Evolutionary conservation across 495 filamentous ascomycete genomes (phyloP).

Genomic region (Aspergillus sparsus): DNA sequence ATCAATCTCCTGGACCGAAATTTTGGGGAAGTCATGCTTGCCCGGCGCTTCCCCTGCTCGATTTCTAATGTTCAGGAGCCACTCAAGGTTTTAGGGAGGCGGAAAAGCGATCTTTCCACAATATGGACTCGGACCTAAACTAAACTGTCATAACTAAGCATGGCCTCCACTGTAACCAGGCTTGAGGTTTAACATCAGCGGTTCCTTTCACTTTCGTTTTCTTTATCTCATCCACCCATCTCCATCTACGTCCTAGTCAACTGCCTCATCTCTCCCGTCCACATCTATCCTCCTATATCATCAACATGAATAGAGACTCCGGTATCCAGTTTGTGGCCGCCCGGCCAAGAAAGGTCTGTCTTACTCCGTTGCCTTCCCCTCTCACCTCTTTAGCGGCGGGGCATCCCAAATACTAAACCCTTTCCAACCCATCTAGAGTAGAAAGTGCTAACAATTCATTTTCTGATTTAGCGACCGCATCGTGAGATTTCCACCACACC

Average conservation of each 20-base stretch:
- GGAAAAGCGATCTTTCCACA: conserved; percentile 1
- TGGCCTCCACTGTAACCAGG: conserved; percentile 17
- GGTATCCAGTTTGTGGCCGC: conserved; percentile 43
- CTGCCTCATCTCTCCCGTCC: not conserved
- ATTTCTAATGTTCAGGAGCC: not conserved
- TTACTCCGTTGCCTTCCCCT: conserved; percentile 6
- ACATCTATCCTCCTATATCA: not conserved
- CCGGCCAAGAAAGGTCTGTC: conserved; percentile 45
- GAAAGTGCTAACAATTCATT: conserved; percentile 7
- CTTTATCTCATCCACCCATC: conserved; percentile 3
- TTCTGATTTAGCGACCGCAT: not conserved
- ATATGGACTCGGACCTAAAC: conserved; percentile 11
- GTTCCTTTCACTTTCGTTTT: conserved; percentile 8
- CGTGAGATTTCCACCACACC: not conserved
- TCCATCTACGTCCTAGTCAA: not conserved
- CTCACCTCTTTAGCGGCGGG: conserved; percentile 23
- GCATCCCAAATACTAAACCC: conserved; percentile 20
- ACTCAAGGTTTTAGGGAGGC: conserved; percentile 5
- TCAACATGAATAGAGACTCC: conserved; percentile 40
- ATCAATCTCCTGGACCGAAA: not conserved
- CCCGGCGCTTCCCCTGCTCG: not conserved
- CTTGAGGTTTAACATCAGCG: conserved; percentile 9
- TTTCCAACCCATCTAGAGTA: not conserved
- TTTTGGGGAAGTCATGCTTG: not conserved
- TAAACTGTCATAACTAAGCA: conserved; percentile 18